Base-by-base conservation (phyloP, 2,329 filamentous ascomycete genomes). In the Knoxdaviesia capensis region DNA sequence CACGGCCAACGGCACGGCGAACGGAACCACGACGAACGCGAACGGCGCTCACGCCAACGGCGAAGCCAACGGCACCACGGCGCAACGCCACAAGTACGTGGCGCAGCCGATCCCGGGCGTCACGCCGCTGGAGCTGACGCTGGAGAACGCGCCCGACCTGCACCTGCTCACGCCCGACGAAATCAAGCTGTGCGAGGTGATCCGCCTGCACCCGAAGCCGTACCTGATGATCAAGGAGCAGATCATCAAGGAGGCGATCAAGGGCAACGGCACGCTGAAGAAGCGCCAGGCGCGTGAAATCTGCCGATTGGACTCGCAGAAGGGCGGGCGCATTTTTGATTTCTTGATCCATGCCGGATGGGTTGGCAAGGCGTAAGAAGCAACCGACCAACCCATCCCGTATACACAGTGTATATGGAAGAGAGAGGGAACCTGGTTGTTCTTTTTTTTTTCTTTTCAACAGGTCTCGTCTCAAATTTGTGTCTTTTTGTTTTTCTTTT, bases 171-270 rank as follows among this genome's bases (percentile, higher is more conserved):
- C 81, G 1, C 69, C 77, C 1, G 85, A 92, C 48, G 90, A 98
- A 58, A 66, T 74, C 5, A 84, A 93, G 52, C 64, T 98, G 1
- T 98, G 90, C 62, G 82, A 83, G 50, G 70, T 80, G 36, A 70
- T 93, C 9, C 74, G 86, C 36, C 63, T 98, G 41, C 81, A 90
- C 58, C 90, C 90, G 1, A 98, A 98, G 62, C 84, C 90, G 1
- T 98, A 94, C 57, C 61, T 94, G 5, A 85, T 85, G 54, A 85
- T 96, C 59, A 98, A 98, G 59, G 86, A 94, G 56, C 77, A 82
- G 46, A 67, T 96, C n/a, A 60, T 96, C 41, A 83, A 84, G 52
- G 88, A 96, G 56, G 84, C 88, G 0, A 73, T 94, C 56, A 90
- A 88, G 60, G 77, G 78, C 45, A 88, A 90, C 45, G 90, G 90